Evolutionary conservation across 2,329 filamentous ascomycete species (phyloP).

Genomic region (Sporothrix protearum): DNA sequence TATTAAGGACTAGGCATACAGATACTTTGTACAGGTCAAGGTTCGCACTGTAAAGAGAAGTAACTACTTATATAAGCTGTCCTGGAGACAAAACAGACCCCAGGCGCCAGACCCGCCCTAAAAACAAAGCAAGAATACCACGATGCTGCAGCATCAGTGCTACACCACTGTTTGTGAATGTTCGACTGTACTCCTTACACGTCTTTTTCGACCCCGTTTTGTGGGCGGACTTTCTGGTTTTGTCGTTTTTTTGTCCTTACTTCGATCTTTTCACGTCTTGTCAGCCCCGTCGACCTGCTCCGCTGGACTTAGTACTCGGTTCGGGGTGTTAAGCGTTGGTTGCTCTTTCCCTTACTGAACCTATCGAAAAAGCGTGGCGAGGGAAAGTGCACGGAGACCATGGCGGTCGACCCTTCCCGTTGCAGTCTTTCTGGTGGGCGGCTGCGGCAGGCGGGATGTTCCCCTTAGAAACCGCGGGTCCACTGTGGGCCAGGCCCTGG

Average conservation of each 20-base stretch:
- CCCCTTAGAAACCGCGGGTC: background rate
- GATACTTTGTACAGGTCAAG: background rate
- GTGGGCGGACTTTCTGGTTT: background rate
- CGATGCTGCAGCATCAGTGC: background rate
- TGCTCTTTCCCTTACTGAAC: background rate
- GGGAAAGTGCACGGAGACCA: background rate
- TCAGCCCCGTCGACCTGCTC: background rate
- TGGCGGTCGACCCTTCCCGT: background rate
- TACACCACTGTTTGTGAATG: background rate
- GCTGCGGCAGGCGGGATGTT: slow-evolving; percentile 7
- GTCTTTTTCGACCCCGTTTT: background rate
- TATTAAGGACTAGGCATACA: background rate
- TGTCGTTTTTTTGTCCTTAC: background rate
- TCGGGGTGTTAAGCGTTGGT: background rate
- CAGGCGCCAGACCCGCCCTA: background rate
- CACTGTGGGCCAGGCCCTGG: background rate
- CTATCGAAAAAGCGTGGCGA: background rate
- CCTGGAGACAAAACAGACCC: background rate
- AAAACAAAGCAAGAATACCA: background rate
- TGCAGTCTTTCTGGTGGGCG: background rate
- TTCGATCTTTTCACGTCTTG: background rate
- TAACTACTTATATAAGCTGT: no score
- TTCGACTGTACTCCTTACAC: background rate
- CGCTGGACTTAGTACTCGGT: background rate
- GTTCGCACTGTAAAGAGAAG: no score